phyloP scores from a whole-genome alignment of 371 early-diverging fungal genomes.

The Rhizomucor miehei region DNA sequence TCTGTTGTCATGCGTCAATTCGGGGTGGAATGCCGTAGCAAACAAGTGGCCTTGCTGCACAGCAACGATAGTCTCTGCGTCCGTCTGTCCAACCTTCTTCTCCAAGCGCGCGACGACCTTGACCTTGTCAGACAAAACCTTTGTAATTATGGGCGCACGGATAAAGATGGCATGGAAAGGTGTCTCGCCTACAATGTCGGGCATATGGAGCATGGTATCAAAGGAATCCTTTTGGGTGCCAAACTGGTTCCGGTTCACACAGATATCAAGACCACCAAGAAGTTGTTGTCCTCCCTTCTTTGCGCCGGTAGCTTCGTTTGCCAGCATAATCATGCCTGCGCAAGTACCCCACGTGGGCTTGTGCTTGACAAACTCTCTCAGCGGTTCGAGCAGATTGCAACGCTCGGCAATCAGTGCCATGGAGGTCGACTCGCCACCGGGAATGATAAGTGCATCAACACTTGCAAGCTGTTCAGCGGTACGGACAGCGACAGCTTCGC shows the following conservation, averaged over 20 bases:
- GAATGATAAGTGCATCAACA: constrained; percentile 89
- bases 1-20: constrained; percentile 81
- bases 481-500: constrained; percentile 64
- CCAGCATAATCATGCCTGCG: constrained; percentile 93
- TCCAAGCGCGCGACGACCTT: constrained; percentile 64
- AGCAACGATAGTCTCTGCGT: constrained; percentile 75
- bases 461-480: constrained; percentile 61
- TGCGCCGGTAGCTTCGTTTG: constrained; percentile 69
- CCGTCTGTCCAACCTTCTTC: constrained; percentile 42
- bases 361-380: constrained; percentile 69
- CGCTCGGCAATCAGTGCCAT: constrained; percentile 91
- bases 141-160: constrained; percentile 89
- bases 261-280: constrained; percentile 79
- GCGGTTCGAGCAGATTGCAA: constrained; percentile 70
- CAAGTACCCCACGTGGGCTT: constrained; percentile 96
- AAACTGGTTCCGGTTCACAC: constrained; percentile 90
- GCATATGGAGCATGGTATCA: constrained; percentile 63
- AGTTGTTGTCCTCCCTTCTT: constrained; percentile 85
- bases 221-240: constrained; percentile 93
- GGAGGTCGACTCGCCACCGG: constrained; percentile 94
- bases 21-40: constrained; percentile 95
- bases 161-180: constrained; percentile 89
- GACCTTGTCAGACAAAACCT: constrained; percentile 62
- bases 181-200: constrained; percentile 47
- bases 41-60: constrained; percentile 84